Evolutionary conservation across 1,139 yeast species (phyloP).

Genomic region (Kodamaea sp.): DNA sequence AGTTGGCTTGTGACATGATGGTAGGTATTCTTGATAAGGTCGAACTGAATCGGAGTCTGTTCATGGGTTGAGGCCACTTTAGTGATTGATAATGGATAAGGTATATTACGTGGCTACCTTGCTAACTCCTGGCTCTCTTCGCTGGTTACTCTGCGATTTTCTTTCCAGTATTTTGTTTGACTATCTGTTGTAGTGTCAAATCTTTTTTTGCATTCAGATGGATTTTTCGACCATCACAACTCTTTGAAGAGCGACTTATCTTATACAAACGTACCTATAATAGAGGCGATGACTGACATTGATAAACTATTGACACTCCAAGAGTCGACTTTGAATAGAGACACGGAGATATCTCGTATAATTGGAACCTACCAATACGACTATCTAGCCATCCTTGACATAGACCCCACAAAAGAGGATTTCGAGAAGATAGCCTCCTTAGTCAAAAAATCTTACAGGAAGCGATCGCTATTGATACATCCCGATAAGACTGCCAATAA

Average conservation of each 20-base stretch:
- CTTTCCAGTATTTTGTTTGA: no score
- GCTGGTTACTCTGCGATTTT: no score
- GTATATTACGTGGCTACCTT: no score
- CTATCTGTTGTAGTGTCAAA: no score
- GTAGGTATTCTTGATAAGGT: conserved; percentile 2
- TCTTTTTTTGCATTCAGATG: no score
- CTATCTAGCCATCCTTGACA: conserved; percentile 55
- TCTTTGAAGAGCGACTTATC: no score
- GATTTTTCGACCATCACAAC: no score
- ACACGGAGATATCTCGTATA: conserved; percentile 58
- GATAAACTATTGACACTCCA: conserved; percentile 37
- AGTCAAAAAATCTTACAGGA: conserved; percentile 52
- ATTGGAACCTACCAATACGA: conserved; percentile 49
- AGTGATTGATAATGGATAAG: no score
- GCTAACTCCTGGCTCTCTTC: no score
- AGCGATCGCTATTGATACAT: conserved; percentile 64
- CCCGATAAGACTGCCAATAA: conserved; percentile 64
- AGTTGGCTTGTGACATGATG: conserved; percentile 13
- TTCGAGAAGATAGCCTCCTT: conserved; percentile 25
- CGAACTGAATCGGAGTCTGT: not conserved
- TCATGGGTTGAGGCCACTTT: no score
- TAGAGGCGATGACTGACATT: conserved; percentile 5
- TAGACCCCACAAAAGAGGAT: conserved; percentile 41
- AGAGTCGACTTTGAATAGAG: conserved; percentile 42
- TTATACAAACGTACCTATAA: no score